Conservation (phyloP, 2,329 filamentous ascomycete genomes). For the Metarhizium sp. region DNA sequence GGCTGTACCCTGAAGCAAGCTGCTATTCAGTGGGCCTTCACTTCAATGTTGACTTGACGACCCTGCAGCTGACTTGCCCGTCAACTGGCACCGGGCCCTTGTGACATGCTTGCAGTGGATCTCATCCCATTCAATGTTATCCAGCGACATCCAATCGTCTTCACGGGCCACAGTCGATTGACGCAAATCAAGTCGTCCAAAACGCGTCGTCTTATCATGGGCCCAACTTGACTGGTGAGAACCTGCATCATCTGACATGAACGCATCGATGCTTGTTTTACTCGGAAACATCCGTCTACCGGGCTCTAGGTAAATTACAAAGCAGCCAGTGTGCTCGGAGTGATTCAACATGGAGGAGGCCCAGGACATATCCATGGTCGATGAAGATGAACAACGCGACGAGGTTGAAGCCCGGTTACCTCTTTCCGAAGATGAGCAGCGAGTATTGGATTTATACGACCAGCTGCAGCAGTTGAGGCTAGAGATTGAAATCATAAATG, state of each 20-base stretch:
- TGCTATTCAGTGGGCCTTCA: background rate
- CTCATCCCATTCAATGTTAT: background rate
- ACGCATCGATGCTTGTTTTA: background rate
- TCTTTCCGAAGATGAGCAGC: slow-evolving; percentile 57
- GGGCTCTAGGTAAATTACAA: background rate
- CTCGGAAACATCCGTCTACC: background rate
- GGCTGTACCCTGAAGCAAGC: background rate
- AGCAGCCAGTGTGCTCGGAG: too few relatives aligned
- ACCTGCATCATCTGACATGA: background rate
- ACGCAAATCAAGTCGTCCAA: background rate
- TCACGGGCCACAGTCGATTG: background rate
- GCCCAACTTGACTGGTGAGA: background rate
- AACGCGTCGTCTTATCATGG: background rate
- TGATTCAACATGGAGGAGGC: background rate
- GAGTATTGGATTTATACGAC: slow-evolving; percentile 61
- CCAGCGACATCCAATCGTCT: background rate
- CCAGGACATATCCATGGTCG: slow-evolving; percentile 18
- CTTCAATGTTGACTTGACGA: background rate
- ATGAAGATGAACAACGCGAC: slow-evolving; percentile 8
- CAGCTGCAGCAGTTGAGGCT: slow-evolving; percentile 61
- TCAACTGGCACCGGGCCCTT: background rate
- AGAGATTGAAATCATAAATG: slow-evolving; percentile 58
- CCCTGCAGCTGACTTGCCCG: background rate
- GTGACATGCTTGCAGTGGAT: background rate
- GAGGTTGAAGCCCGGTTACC: slow-evolving; percentile 33